phyloP scores from a whole-genome alignment of 371 early-diverging fungal species.

The Entomophthora muscae region DNA sequence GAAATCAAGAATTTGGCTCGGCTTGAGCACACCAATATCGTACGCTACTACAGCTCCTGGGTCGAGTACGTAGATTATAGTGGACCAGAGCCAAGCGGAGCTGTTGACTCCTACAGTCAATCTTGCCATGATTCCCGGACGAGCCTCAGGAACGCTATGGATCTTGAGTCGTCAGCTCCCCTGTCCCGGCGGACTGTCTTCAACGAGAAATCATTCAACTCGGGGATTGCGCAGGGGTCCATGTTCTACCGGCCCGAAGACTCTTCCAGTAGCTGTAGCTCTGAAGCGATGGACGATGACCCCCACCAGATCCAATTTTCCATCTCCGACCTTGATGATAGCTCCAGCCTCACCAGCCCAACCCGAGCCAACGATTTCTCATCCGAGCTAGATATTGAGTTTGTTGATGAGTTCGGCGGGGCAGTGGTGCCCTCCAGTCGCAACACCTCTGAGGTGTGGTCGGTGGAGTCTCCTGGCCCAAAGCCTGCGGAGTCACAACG shows the following conservation, averaged over 20 bases:
- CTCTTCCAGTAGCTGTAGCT: not conserved
- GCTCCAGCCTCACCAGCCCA: not conserved
- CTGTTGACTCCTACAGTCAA: not conserved
- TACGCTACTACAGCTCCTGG: slow-evolving; percentile 90
- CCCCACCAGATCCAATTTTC: not conserved
- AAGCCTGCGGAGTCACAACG: slow-evolving; percentile 4
- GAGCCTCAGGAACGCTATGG: not conserved
- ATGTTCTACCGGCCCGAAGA: not conserved
- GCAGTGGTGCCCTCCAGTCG: not conserved
- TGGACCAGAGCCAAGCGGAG: not conserved
- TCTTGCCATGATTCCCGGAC: not conserved
- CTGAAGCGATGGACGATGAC: not conserved
- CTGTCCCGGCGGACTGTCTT: not conserved
- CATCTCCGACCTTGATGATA: not conserved
- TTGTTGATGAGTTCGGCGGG: slow-evolving; percentile 7
- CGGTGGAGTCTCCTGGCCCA: not conserved
- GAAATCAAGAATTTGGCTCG: slow-evolving; percentile 82
- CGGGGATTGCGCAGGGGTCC: not conserved
- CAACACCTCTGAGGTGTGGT: slow-evolving; percentile 1
- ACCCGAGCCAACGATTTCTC: slow-evolving; percentile 6
- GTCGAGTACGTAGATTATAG: slow-evolving; percentile 41
- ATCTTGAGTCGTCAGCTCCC: not conserved
- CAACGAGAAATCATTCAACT: not conserved
- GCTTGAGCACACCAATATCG: slow-evolving; percentile 75
- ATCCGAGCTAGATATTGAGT: slow-evolving; percentile 10